phyloP scores from a whole-genome alignment of 345 rosid species.

The Geranium brycei region DNA sequence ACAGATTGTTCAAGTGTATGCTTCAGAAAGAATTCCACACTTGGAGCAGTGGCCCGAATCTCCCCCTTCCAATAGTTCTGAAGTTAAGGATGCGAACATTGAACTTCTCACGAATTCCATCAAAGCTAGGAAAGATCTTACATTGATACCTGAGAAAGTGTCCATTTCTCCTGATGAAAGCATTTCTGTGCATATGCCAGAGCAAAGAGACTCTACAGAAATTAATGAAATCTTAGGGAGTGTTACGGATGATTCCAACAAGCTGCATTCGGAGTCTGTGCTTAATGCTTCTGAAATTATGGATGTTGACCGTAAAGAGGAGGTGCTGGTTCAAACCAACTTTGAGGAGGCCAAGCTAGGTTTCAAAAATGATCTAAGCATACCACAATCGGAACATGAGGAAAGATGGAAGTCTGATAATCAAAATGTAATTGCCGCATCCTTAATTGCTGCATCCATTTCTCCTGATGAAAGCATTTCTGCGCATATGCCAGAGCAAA shows the following conservation, averaged over 20 bases:
- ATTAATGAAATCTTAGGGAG: constrained; percentile 5
- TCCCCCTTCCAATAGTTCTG: constrained; percentile 18
- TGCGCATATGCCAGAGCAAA: constrained; percentile 7
- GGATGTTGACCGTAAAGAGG: constrained; percentile 9
- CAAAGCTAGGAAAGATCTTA: background rate
- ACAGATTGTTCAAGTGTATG: constrained; percentile 9
- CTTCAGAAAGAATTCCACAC: constrained; percentile 12
- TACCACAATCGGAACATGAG: constrained; percentile 4
- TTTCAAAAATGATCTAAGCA: constrained; percentile 5
- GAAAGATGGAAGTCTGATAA: constrained; percentile 5
- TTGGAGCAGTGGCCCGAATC: constrained; percentile 23
- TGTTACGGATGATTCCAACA: constrained; percentile 5
- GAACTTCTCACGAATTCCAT: constrained; percentile 7
- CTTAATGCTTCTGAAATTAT: constrained; percentile 10
- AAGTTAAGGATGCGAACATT: constrained; percentile 11
- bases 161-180: constrained; percentile 6
- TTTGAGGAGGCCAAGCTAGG: constrained; percentile 4
- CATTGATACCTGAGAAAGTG: constrained; percentile 3
- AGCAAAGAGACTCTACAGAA: constrained; percentile 4
- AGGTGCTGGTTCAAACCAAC: constrained; percentile 1
- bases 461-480: constrained; percentile 7
- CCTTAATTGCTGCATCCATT: constrained; percentile 10
- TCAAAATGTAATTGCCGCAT: constrained; percentile 13
- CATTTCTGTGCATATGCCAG: background rate
- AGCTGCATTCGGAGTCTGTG: background rate